phyloP scores from a whole-genome alignment of 257 asterid genomes.

The Orobanche coerulescens region DNA sequence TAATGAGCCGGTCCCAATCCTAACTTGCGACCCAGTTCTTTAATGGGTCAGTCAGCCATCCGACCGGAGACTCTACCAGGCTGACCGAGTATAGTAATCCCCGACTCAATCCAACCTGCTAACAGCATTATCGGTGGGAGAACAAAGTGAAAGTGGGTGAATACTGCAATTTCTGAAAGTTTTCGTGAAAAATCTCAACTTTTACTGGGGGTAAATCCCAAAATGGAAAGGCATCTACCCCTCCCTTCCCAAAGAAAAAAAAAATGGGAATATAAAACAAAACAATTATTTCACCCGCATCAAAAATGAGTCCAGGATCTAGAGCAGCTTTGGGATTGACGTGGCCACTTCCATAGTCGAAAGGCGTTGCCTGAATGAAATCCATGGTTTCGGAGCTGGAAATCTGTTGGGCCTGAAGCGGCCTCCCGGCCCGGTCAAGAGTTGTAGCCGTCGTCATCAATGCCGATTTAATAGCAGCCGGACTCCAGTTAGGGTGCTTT shows the following conservation, averaged over 20 bases:
- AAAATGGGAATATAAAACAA: not conserved
- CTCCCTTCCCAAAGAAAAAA: not conserved
- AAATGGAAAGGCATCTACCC: too few relatives aligned
- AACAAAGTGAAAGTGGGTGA: too few relatives aligned
- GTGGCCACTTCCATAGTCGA: constrained; percentile 86
- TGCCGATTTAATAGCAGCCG: constrained; percentile 83
- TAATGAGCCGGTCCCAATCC: too few relatives aligned
- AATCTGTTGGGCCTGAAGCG: constrained; percentile 70
- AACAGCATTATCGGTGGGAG: too few relatives aligned
- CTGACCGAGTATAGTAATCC: too few relatives aligned
- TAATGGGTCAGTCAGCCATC: too few relatives aligned
- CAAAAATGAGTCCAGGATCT: constrained; percentile 80
- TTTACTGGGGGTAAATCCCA: too few relatives aligned
- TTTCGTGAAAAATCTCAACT: too few relatives aligned
- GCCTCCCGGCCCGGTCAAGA: constrained; percentile 72
- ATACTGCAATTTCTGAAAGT: too few relatives aligned
- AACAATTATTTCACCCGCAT: constrained; percentile 43
- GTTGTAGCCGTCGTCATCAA: constrained; percentile 77
- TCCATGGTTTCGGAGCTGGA: constrained; percentile 59
- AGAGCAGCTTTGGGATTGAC: constrained; percentile 85
- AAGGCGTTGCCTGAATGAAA: constrained; percentile 73
- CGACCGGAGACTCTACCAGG: too few relatives aligned
- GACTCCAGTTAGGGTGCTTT: constrained; percentile 83
- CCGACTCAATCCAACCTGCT: too few relatives aligned
- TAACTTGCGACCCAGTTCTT: too few relatives aligned